Base-by-base conservation (phyloP, 805 yeast genomes). In the Cyberlindnera petersonii region DNA sequence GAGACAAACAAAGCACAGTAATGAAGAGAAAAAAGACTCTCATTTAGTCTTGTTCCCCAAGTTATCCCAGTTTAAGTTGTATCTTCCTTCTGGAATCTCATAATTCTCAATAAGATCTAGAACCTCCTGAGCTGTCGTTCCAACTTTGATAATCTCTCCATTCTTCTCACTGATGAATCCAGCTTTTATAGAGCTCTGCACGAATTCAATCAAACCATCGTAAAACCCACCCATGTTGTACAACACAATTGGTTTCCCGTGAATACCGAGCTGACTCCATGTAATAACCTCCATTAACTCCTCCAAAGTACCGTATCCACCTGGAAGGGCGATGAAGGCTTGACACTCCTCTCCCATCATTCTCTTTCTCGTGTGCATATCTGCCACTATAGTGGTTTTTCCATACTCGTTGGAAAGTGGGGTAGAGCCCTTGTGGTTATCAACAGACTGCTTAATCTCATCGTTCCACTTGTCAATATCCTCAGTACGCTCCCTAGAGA, bases 251-350 rank as follows among this genome's bases (percentile, higher is more conserved):
- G 96, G 95, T 60, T 82, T 82, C 46, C 70, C 65, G 61, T 87
- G 96, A 49, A 87, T 86, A 24, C 89, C 93, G 52, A 87, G 70
- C 67, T 87, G 96, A 35, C 79, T 77, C 96, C 96, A 87, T 4
- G 96, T 87, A 43, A 83, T 82, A 39, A 86, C 82, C 66, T 87
- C 96, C 81, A 86, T 79, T 46, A 87, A 69, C 64, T 87, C 96
- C 62, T 87, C 96, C 56, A 86, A 64, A 7, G 95, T 86, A 35
- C 96, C 96, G 58, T 79, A 86, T 3, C 96, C 96, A 46, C 96
- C 96, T 11, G 96, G 95, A 65, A 87, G 71, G 0, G 95, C 95
- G 31, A 87, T 75, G 61, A 87, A 87, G 0, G 91, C 94, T 49
- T 78, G 78, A n/a, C 91, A 81, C 59, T 83, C 89, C 54, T 75